Conservation (phyloP, 2,329 filamentous ascomycete species). For the Penicillium sp. region DNA sequence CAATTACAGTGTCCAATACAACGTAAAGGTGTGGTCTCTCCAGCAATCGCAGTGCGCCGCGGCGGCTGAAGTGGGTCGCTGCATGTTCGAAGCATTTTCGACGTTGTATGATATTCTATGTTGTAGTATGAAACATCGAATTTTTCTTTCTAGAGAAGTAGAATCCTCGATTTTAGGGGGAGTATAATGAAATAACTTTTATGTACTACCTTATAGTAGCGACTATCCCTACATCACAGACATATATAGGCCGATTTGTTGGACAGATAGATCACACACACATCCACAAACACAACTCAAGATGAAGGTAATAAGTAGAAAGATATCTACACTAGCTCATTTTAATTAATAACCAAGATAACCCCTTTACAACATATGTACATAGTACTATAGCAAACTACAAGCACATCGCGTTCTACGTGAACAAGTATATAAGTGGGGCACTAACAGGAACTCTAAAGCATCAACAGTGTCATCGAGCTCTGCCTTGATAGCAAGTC, state of each 20-base stretch:
- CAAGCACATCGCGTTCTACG: no score
- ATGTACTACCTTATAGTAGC: not conserved
- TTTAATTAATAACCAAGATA: not conserved
- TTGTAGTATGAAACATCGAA: not conserved
- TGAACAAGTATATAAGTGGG: no score
- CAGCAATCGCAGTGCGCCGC: slow-evolving; percentile 6
- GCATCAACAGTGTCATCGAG: slow-evolving; percentile 16
- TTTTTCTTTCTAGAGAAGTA: not conserved
- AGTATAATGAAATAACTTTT: no score
- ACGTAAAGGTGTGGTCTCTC: not conserved
- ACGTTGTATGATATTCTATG: not conserved
- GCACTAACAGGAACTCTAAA: not conserved
- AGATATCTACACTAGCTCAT: not conserved
- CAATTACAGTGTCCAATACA: not conserved
- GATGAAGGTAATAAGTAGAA: not conserved
- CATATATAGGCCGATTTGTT: not conserved
- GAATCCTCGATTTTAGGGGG: not conserved
- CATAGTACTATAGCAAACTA: no score
- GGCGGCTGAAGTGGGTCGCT: slow-evolving; percentile 12
- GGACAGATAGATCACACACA: not conserved
- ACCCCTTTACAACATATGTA: no score
- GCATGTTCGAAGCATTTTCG: not conserved
- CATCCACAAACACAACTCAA: not conserved
- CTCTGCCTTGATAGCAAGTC: slow-evolving; percentile 10
- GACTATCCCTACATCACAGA: not conserved